Evolutionary conservation across 257 asterid genomes (phyloP), one percentile per base, ranked within the genome.

Genomic region (Anisodus tanguticus): DNA sequence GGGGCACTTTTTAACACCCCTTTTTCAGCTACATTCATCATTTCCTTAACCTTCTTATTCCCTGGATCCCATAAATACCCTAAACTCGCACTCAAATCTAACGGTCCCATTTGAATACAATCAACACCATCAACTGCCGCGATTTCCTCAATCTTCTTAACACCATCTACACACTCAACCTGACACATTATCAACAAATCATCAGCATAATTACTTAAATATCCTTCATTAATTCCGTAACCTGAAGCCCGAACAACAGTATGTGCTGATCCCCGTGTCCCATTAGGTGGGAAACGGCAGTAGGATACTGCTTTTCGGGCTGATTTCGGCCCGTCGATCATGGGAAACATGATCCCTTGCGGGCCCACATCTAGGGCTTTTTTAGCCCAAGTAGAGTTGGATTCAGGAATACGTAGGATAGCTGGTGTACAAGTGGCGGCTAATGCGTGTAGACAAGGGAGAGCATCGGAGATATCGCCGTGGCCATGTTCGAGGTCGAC

Each of bases 11-110:
- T 88, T 7, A 94, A 88, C 84, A 87, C 97, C 0, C 90, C 90
- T 74, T 88, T 92, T 89, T 94, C 98, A 31, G 98, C 97, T 47
- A 79, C 85, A 68, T 86, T 83, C 92, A 92, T 2, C 77, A 83
- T 88, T 82, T 92, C 97, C 90, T 64, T 93, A 55, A 93, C 98
- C 87, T 92, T 94, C 93, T 90, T 92, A 88, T 94, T 87, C 76
- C 97, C 97, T 6, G 97, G 98, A 84, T 94, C 97, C 98, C 97
- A 93, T 84, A 94, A 22, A 47, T 93, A 94, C 86, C 98, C 98
- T 91, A 94, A 63, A 87, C 96, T 92, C 53, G 97, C 98, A 88
- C 98, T 94, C 90, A 94, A 82, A 86, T 94, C 98, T 90, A 93
- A 81, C 70, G 98, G 98, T 41, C 98, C 98, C 98, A 94, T 94